These are phyloP conservation scores for Ogataea glucozyma DNA, from an alignment of 805 yeast genomes.

Conservation along the genomic window DNA sequence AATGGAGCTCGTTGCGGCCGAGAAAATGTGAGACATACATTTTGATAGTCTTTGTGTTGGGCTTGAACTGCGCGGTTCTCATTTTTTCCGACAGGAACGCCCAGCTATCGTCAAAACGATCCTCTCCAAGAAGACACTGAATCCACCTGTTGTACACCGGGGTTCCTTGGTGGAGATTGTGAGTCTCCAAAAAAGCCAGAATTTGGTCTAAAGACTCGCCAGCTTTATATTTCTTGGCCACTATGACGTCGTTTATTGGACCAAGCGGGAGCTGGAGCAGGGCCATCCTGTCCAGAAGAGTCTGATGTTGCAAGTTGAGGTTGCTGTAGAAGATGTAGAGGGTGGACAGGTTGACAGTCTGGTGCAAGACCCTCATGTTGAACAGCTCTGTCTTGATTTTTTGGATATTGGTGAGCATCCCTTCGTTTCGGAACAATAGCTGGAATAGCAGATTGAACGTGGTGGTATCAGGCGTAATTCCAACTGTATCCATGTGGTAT, in stretches of 20 bases:
- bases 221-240: constrained; percentile 7
- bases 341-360: constrained; percentile 13
- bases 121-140: constrained; percentile 7
- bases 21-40: constrained; percentile 10
- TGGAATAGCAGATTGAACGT: constrained; percentile 17
- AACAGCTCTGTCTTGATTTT: constrained; percentile 7
- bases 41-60: constrained; percentile 13
- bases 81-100: constrained; percentile 5
- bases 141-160: constrained; percentile 11
- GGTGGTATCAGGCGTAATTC: constrained; percentile 5
- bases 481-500: constrained; percentile 8
- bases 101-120: constrained; percentile 11
- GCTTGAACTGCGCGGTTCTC: neutral
- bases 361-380: constrained; percentile 7
- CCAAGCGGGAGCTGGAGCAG: constrained; percentile 7
- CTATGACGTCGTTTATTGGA: constrained; percentile 11
- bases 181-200: constrained; percentile 7
- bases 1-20: constrained; percentile 7
- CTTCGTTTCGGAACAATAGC: constrained; percentile 7
- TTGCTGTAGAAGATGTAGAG: constrained; percentile 14
- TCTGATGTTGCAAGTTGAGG: constrained; percentile 5
- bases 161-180: constrained; percentile 9
- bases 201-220: constrained; percentile 12
- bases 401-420: neutral
- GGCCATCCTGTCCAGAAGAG: constrained; percentile 10